Evolutionary conservation across 2,329 filamentous ascomycete species (phyloP).

Genomic region (Claviceps maximensis): DNA sequence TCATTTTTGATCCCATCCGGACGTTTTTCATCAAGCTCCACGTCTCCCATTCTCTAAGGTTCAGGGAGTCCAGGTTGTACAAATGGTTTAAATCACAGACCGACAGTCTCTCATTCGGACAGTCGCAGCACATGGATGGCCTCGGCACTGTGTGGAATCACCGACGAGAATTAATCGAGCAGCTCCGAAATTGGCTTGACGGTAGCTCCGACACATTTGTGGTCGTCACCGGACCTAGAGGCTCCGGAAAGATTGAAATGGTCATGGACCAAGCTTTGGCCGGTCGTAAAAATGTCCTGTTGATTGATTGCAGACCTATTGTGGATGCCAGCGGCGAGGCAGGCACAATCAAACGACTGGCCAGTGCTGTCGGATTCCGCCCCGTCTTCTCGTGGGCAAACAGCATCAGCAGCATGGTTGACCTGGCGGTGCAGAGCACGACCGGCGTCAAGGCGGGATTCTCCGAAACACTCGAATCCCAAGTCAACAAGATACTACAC

Average conservation of each 20-base stretch:
- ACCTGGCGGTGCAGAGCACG: conserved; percentile 84
- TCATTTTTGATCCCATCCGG: conserved; percentile 86
- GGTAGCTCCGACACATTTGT: conserved; percentile 88
- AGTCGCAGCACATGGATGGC: conserved; percentile 50
- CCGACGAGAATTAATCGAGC: conserved; percentile 65
- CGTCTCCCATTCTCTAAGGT: conserved; percentile 62
- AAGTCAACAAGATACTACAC: conserved; percentile 78
- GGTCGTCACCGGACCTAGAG: conserved; percentile 81
- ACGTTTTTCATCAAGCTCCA: conserved; percentile 87
- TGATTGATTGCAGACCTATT: conserved; percentile 88
- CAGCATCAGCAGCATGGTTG: conserved; percentile 80
- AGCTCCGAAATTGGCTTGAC: conserved; percentile 73
- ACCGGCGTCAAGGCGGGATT: conserved; percentile 92
- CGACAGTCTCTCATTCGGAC: conserved; percentile 52
- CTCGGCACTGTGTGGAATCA: conserved; percentile 80
- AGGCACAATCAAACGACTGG: conserved; percentile 70
- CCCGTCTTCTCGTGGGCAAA: conserved; percentile 97
- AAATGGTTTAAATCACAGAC: conserved; percentile 59
- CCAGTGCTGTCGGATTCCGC: conserved; percentile 72
- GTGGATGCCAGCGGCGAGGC: conserved; percentile 83
- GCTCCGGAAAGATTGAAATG: conserved; percentile 81
- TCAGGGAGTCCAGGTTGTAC: conserved; percentile 60
- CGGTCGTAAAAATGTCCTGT: conserved; percentile 60
- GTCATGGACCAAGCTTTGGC: conserved; percentile 74
- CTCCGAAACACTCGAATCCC: conserved; percentile 80